phyloP scores from a whole-genome alignment of 2,329 filamentous ascomycete species.

The Penicillium nordicum region DNA sequence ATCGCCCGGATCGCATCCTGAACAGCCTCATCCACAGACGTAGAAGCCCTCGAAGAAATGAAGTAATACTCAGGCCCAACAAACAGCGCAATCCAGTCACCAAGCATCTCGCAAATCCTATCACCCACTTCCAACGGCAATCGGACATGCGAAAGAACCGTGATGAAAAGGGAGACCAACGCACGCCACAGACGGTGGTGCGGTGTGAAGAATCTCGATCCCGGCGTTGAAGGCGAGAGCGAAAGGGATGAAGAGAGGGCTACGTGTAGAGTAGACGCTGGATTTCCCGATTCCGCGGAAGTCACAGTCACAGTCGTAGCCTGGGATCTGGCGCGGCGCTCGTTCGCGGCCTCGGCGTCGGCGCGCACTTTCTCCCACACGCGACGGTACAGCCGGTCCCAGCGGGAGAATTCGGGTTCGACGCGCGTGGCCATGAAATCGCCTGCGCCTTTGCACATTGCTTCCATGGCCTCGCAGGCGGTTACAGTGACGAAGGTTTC shows the following conservation, averaged over 20 bases:
- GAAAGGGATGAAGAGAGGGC: conserved; percentile 17
- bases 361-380: conserved; percentile 38
- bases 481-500: conserved; percentile 58
- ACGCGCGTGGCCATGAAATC: conserved; percentile 77
- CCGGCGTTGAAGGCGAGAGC: conserved; percentile 20
- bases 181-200: conserved; percentile 42
- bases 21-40: conserved; percentile 14
- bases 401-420: conserved; percentile 60
- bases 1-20: conserved; percentile 37
- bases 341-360: conserved; percentile 36
- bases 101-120: conserved; percentile 40
- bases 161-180: conserved; percentile 38
- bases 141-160: conserved; percentile 39
- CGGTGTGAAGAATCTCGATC: conserved; percentile 35
- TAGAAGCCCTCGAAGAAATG: background rate
- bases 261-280: background rate
- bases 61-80: conserved; percentile 37
- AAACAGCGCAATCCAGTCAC: conserved; percentile 35
- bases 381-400: conserved; percentile 41
- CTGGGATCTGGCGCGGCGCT: conserved; percentile 28
- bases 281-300: conserved; percentile 10
- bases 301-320: background rate
- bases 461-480: conserved; percentile 65
- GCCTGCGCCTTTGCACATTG: conserved; percentile 69
- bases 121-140: conserved; percentile 41